Conservation (phyloP, 2,329 filamentous ascomycete species). For the Claviceps sp. region DNA sequence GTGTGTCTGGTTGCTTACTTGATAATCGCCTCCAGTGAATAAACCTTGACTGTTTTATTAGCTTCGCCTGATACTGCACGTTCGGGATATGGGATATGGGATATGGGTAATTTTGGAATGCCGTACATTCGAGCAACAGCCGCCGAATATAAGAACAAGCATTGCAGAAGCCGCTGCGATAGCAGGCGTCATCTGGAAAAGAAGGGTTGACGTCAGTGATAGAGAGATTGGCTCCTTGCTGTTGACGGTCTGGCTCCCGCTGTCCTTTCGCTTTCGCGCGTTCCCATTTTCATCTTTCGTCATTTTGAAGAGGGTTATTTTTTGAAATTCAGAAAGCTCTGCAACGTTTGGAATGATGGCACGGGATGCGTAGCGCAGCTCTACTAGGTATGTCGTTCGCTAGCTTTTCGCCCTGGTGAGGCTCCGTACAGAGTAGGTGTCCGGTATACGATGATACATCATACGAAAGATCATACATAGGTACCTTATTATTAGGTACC, state of each 20-base stretch:
- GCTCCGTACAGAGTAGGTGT: too few species aligned
- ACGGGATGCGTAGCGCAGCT: too few species aligned
- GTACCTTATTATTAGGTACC: too few species aligned
- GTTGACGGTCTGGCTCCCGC: background rate
- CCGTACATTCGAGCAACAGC: constrained; percentile 82
- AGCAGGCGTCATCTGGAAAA: constrained; percentile 9
- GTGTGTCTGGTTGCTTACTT: constrained; percentile 47
- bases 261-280: constrained; percentile 1
- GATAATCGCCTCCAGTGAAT: constrained; percentile 86
- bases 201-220: background rate
- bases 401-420: too few species aligned
- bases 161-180: constrained; percentile 49
- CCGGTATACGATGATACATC: too few species aligned
- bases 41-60: constrained; percentile 49
- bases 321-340: too few species aligned
- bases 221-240: background rate
- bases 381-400: too few species aligned
- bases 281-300: background rate
- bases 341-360: too few species aligned
- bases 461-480: too few species aligned
- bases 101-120: background rate
- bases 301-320: background rate
- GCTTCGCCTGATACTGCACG: background rate
- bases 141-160: constrained; percentile 81
- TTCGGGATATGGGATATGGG: background rate